Conservation (phyloP, 1,284 basidiomycete genomes). For the Paramarasmius palmivorus region DNA sequence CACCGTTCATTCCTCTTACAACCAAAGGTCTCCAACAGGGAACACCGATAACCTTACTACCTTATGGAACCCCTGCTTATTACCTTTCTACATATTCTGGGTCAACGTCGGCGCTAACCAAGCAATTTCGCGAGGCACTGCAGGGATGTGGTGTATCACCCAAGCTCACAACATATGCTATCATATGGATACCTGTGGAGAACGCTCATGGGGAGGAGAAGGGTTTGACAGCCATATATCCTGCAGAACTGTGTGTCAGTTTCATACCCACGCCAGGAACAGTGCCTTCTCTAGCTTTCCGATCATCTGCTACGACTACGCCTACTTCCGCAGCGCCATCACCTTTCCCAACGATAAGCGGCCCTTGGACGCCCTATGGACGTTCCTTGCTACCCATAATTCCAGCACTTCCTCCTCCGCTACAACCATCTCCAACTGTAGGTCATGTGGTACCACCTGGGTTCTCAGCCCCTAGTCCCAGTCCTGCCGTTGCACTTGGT, state of each 20-base stretch:
- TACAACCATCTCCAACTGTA: constrained; percentile 58
- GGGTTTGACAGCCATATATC: constrained; percentile 73
- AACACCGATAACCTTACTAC: constrained; percentile 65
- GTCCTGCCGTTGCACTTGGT: constrained; percentile 12
- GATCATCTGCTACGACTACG: constrained; percentile 22
- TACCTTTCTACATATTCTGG: constrained; percentile 65
- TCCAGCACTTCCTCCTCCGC: constrained; percentile 63
- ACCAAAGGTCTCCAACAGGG: constrained; percentile 40
- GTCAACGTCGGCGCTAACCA: constrained; percentile 57
- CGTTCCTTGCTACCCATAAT: constrained; percentile 43
- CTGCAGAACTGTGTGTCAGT: constrained; percentile 56
- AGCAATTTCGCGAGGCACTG: constrained; percentile 63
- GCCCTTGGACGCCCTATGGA: constrained; percentile 20
- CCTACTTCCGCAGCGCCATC: constrained; percentile 36
- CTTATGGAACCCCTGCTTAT: constrained; percentile 71
- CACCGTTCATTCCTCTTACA: constrained; percentile 48
- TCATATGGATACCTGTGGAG: constrained; percentile 73
- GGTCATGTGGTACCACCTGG: constrained; percentile 11
- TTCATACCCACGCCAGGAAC: constrained; percentile 30
- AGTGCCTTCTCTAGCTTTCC: constrained; percentile 3
- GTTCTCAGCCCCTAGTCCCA: constrained; percentile 22
- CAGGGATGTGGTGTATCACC: constrained; percentile 50
- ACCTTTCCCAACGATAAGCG: not conserved
- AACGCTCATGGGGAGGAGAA: constrained; percentile 78
- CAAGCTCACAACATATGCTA: constrained; percentile 50